Conservation (phyloP, 2,329 filamentous ascomycete genomes). For the Dactylellina drechsleri region DNA sequence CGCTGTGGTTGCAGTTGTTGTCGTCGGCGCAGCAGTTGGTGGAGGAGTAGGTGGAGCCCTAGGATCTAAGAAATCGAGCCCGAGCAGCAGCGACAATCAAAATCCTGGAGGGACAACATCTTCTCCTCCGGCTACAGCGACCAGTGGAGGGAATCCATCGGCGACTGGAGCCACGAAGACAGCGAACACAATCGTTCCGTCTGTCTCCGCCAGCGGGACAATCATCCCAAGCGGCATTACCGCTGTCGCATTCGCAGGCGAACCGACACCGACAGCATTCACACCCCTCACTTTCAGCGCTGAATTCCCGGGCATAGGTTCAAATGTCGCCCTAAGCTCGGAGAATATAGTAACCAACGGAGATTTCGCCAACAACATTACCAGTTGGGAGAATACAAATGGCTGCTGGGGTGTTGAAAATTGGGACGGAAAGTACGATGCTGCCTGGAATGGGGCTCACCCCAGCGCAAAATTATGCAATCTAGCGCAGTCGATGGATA, state of each 20-base stretch:
- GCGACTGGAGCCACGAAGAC: background rate
- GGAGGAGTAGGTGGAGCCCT: slow-evolving; percentile 42
- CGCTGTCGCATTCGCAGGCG: slow-evolving; percentile 43
- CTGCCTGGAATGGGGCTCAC: slow-evolving; percentile 36
- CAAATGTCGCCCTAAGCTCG: slow-evolving; percentile 20
- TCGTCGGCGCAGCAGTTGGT: slow-evolving; percentile 41
- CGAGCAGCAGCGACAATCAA: background rate
- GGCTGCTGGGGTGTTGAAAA: slow-evolving; percentile 37
- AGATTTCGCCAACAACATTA: slow-evolving; percentile 41
- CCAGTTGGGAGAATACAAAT: slow-evolving; percentile 27
- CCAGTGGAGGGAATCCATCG: background rate
- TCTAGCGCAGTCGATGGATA: slow-evolving; percentile 30
- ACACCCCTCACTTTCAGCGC: slow-evolving; percentile 8
- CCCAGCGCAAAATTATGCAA: slow-evolving; percentile 18
- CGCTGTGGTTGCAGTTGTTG: slow-evolving; percentile 39
- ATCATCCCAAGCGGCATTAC: slow-evolving; percentile 33
- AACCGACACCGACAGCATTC: slow-evolving; percentile 18
- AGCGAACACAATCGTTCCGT: slow-evolving; percentile 21
- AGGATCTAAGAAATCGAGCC: slow-evolving; percentile 27
- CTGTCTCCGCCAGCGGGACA: slow-evolving; percentile 21
- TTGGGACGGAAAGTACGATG: slow-evolving; percentile 44
- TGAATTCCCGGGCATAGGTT: slow-evolving; percentile 35
- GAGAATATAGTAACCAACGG: slow-evolving; percentile 34
- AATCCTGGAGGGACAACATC: background rate
- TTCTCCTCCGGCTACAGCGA: slow-evolving; percentile 9